These are phyloP conservation scores for Penicillium egyptiacum DNA, from an alignment of 495 filamentous ascomycete genomes.

Conservation along the genomic window DNA sequence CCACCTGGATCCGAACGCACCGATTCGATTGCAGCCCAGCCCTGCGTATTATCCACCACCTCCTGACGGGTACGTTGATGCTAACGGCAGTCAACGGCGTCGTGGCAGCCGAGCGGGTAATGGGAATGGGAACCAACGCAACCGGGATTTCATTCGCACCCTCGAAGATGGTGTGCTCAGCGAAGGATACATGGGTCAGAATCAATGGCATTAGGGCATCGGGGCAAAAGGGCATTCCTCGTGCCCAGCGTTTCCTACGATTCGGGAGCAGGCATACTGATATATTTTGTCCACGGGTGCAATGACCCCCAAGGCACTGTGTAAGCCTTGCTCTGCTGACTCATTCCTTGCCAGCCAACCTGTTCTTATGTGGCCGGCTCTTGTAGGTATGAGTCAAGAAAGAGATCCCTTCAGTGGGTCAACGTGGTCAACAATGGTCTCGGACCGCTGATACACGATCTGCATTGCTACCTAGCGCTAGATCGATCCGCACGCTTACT, in stretches of 20 bases:
- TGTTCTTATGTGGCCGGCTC: constrained; percentile 5
- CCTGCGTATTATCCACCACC: constrained; percentile 97
- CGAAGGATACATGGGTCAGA: constrained; percentile 71
- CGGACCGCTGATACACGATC: constrained; percentile 15
- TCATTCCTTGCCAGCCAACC: constrained; percentile 5
- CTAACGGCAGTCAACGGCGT: constrained; percentile 63
- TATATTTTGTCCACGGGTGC: not conserved
- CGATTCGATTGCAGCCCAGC: constrained; percentile 91
- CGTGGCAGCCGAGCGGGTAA: constrained; percentile 72
- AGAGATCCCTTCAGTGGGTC: constrained; percentile 2
- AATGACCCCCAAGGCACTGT: constrained; percentile 1
- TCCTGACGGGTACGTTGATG: constrained; percentile 75
- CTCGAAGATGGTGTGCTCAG: constrained; percentile 89
- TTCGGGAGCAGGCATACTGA: constrained; percentile 1
- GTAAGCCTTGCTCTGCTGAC: constrained; percentile 3
- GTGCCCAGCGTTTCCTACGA: not conserved
- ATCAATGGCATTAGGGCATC: constrained; percentile 60
- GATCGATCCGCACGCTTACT: constrained; percentile 16
- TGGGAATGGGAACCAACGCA: constrained; percentile 55
- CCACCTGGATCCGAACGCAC: constrained; percentile 92
- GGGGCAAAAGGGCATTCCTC: not conserved
- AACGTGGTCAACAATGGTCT: constrained; percentile 9
- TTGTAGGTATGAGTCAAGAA: constrained; percentile 6
- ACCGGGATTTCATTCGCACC: constrained; percentile 88
- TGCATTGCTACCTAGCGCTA: constrained; percentile 11